Percentiles rank a stretch among this genome's conserved stretches.
These are phyloP conservation scores for Penicillium bialowiezense DNA, from an alignment of 495 filamentous ascomycete species.

Conservation along the genomic window DNA sequence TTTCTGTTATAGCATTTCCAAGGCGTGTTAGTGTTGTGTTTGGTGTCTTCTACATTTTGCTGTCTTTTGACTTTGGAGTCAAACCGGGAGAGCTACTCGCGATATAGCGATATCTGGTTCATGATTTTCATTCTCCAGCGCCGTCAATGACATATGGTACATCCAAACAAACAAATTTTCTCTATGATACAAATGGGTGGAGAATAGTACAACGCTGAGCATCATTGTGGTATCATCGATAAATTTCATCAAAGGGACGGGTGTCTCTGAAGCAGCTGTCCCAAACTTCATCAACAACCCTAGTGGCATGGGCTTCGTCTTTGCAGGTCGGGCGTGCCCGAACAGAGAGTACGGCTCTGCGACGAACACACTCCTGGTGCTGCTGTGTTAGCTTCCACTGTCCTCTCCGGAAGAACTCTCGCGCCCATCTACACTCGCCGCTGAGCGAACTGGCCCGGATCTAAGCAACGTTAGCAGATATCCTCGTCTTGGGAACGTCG, in stretches of 20 bases:
- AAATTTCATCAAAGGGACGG: slow-evolving; percentile 94
- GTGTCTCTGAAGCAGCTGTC: slow-evolving; percentile 95
- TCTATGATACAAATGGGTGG: slow-evolving; percentile 23
- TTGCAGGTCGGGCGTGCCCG: slow-evolving; percentile 71
- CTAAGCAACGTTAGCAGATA: slow-evolving; percentile 36
- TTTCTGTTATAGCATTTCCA: slow-evolving; percentile 18
- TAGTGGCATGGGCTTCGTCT: slow-evolving; percentile 81
- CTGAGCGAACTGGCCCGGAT: slow-evolving; percentile 89
- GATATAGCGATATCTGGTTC: slow-evolving; percentile 22
- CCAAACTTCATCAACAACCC: slow-evolving; percentile 94
- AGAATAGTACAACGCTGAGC: slow-evolving; percentile 10
- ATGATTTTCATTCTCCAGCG: slow-evolving; percentile 15
- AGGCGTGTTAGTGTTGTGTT: slow-evolving; percentile 20
- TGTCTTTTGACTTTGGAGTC: slow-evolving; percentile 16
- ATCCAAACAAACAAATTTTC: slow-evolving; percentile 13
- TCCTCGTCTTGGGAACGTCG: background rate
- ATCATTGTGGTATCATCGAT: slow-evolving; percentile 57
- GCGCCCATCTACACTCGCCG: slow-evolving; percentile 89
- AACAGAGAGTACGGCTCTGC: slow-evolving; percentile 75
- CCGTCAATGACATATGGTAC: slow-evolving; percentile 25
- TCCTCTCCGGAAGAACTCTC: slow-evolving; percentile 76
- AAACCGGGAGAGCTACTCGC: slow-evolving; percentile 11
- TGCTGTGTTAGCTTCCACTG: slow-evolving; percentile 89
- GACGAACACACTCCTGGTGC: slow-evolving; percentile 86
- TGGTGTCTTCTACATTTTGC: too few species aligned